These are phyloP conservation scores for Immersiella caudata DNA, from an alignment of 495 filamentous ascomycete species.

Conservation along the genomic window DNA sequence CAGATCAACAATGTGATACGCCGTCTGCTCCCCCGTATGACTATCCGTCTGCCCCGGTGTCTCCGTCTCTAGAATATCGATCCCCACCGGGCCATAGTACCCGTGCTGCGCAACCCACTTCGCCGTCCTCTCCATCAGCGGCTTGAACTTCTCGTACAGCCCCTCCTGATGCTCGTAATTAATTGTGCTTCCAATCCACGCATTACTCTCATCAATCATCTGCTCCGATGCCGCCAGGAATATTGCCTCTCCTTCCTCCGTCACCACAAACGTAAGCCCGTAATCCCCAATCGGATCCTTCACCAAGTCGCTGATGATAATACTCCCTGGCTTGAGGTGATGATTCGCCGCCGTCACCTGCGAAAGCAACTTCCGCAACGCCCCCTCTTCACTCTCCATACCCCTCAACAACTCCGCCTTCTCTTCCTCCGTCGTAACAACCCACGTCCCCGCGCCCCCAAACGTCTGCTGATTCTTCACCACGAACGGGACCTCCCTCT, in stretches of 20 bases:
- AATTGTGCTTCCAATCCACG: slow-evolving; percentile 39
- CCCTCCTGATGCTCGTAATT: slow-evolving; percentile 30
- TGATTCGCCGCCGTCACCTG: slow-evolving; percentile 31
- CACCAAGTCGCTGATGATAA: slow-evolving; percentile 36
- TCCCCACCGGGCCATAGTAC: slow-evolving; percentile 40
- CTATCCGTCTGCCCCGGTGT: slow-evolving; percentile 2
- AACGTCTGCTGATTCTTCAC: slow-evolving; percentile 43
- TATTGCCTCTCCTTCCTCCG: slow-evolving; percentile 18
- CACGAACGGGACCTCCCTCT: slow-evolving; percentile 35
- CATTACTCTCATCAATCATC: slow-evolving; percentile 29
- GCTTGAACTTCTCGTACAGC: slow-evolving; percentile 29
- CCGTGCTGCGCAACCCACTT: slow-evolving; percentile 29
- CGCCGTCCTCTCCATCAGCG: slow-evolving; percentile 28
- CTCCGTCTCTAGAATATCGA: slow-evolving; percentile 35
- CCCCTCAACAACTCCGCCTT: slow-evolving; percentile 27
- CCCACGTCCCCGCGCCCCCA: slow-evolving; percentile 42
- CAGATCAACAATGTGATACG: slow-evolving; percentile 37
- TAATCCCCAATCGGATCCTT: slow-evolving; percentile 31
- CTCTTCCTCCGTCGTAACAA: slow-evolving; percentile 26
- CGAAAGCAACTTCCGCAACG: slow-evolving; percentile 33
- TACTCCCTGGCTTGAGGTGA: slow-evolving; percentile 29
- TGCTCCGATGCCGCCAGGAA: slow-evolving; percentile 39
- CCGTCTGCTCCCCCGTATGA: slow-evolving; percentile 11
- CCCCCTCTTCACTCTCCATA: slow-evolving; percentile 24
- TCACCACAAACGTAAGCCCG: slow-evolving; percentile 39